Conservation (phyloP, 2,329 filamentous ascomycete genomes). For the Penicillium sclerotiorum region DNA sequence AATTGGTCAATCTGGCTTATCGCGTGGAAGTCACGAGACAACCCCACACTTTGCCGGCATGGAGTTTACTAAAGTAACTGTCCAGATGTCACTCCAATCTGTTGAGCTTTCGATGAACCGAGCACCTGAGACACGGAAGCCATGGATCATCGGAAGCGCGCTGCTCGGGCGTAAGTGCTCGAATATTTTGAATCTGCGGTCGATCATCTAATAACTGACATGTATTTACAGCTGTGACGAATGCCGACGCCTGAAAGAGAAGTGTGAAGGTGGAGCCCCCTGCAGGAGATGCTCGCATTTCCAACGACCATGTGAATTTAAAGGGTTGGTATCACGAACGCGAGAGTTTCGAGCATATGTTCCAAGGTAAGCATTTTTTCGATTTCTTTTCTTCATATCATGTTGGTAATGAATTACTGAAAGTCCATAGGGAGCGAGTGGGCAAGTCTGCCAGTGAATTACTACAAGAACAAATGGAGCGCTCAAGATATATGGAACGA, state of each 20-base stretch:
- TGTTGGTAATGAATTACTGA: not conserved
- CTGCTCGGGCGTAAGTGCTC: constrained; percentile 10
- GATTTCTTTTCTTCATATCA: not conserved
- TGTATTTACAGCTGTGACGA: constrained; percentile 12
- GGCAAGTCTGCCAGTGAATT: constrained; percentile 14
- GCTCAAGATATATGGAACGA: constrained; percentile 20
- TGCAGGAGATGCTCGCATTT: constrained; percentile 17
- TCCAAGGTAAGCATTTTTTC: constrained; percentile 4
- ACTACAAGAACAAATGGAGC: constrained; percentile 17
- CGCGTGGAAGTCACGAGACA: constrained; percentile 10
- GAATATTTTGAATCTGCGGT: not conserved
- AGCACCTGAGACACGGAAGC: too few species aligned
- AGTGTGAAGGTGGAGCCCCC: constrained; percentile 18
- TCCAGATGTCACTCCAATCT: not conserved
- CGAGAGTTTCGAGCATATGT: constrained; percentile 11
- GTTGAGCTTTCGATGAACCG: too few species aligned
- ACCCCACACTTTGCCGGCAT: constrained; percentile 12
- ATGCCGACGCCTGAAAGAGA: constrained; percentile 16
- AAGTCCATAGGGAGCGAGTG: constrained; percentile 8
- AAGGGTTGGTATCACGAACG: constrained; percentile 1
- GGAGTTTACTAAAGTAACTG: not conserved
- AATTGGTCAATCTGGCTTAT: constrained; percentile 8
- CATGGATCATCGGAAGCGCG: constrained; percentile 13
- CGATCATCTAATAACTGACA: not conserved
- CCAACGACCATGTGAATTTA: constrained; percentile 17